Evolutionary conservation across 495 filamentous ascomycete species (phyloP).

Genomic region (Hypoxylon intermedium): DNA sequence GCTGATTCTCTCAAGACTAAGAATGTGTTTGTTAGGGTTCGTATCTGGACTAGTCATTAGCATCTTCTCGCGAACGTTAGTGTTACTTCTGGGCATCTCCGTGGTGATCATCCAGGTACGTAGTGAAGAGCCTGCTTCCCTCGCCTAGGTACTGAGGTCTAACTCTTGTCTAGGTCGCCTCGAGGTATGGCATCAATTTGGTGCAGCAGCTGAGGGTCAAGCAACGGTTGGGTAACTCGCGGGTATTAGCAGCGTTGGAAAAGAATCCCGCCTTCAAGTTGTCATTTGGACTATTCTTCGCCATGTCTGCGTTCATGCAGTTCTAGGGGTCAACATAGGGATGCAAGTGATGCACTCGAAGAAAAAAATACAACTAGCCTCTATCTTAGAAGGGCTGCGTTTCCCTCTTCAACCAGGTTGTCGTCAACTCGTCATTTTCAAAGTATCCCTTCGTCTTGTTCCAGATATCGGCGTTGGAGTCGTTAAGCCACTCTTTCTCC

Average conservation of each 20-base stretch:
- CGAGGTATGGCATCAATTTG: slow-evolving; percentile 76
- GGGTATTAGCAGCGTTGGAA: slow-evolving; percentile 62
- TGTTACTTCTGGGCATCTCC: slow-evolving; percentile 72
- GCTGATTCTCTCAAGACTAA: background rate
- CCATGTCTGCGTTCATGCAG: slow-evolving; percentile 74
- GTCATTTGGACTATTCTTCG: slow-evolving; percentile 78
- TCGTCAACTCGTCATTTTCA: slow-evolving; percentile 69
- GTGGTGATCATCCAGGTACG: slow-evolving; percentile 75
- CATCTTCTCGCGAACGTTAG: slow-evolving; percentile 77
- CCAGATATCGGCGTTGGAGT: slow-evolving; percentile 81
- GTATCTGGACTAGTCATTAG: slow-evolving; percentile 72
- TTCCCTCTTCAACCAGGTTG: slow-evolving; percentile 86
- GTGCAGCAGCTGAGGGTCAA: slow-evolving; percentile 47
- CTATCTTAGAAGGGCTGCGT: slow-evolving; percentile 61
- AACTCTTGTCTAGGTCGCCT: slow-evolving; percentile 64
- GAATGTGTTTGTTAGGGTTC: slow-evolving; percentile 58
- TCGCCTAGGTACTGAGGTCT: slow-evolving; percentile 12
- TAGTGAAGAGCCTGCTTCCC: slow-evolving; percentile 6
- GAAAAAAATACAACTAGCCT: too few relatives aligned
- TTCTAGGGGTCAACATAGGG: slow-evolving; percentile 51
- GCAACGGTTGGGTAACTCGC: slow-evolving; percentile 59
- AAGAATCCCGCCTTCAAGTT: slow-evolving; percentile 79
- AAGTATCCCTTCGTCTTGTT: slow-evolving; percentile 87
- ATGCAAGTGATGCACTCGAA: slow-evolving; percentile 3
- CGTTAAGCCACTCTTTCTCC: slow-evolving; percentile 88